Base-by-base conservation (phyloP, 2,329 filamentous ascomycete genomes). In the Aspergillus sp. region DNA sequence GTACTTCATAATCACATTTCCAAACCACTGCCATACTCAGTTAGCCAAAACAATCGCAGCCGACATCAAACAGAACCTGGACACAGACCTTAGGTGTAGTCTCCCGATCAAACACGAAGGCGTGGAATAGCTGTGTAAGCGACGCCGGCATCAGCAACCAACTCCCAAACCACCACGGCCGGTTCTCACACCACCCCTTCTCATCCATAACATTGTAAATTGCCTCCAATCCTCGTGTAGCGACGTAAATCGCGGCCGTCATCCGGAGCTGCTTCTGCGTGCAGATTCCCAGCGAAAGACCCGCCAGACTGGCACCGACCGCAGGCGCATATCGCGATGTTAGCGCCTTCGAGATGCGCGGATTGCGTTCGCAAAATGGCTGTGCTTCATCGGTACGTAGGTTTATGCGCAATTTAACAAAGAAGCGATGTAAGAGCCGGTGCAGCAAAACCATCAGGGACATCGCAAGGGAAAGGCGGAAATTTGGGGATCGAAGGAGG, bases 391-490 rank as follows among this genome's bases (percentile, higher is more conserved):
- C 84, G 36, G 89, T 87, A 42, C 96, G 85, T 4, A 99, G 81
- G 62, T 91, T 91, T 1, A 84, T 81, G 48, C 93, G 88, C 43
- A 98, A 79, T 26, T 91, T 85, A 24, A 85, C 84, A 66, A 98
- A 90, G 80, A 98, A 96, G 58, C 93, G 90, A 76, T 93, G 91
- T 24, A 98, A 85, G 1, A 96, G 81, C 30, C 95, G 87, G 73
- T 99, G 95, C 60, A 96, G 85, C 43, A 98, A 85, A 18, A 98
- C 83, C 62, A 97, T 91, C 3, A 90, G 84, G 15, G 92, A 93
- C 13, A 97, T 82, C 0, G 91, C 95, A 8, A 93, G 80, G 0
- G 92, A 93, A 9, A 96, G 81, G 55, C 92, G 85, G 50, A 95
- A 79, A 22, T 89, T 89, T 0, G 87, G 81, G 0, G 88, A 91